Base-by-base conservation (phyloP, 805 yeast species). In the Pichia paraexigua region DNA sequence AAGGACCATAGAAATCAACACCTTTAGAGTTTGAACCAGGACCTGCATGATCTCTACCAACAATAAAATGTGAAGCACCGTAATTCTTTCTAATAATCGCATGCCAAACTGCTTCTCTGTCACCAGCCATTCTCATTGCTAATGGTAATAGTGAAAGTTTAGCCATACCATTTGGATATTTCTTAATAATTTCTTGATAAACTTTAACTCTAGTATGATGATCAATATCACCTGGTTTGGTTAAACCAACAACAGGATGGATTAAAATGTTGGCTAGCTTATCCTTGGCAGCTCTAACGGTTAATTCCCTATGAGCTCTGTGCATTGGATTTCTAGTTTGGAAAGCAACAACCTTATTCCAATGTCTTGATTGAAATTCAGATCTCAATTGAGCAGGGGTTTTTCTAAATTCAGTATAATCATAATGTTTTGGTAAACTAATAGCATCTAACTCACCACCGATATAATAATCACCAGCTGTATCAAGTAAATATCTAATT, bases 81-180 rank as follows among this genome's bases (percentile, higher is more conserved):
- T 84, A 90, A 73, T 91, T 91, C 76, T 89, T 88, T 72, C 98
- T 86, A 67, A 91, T 91, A 63, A 92, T 85, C 18, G 97, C 96
- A 67, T 91, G 98, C 97, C 97, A 92, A 44, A 91, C 87, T 22
- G 98, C 98, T 73, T 91, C 98, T 68, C 96, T 82, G 69, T 92
- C 97, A 69, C 98, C 98, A 51, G 94, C 97, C 98, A 91, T 91
- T 77, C 98, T 84, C 98, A 91, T 91, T 41, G 98, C 98, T 64
- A 91, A 76, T 13, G 98, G 98, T 61, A 91, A 76, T 57, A 91
- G 73, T 10, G 97, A 84, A 56, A 91, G 74, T 58, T 87, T 82
- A 17, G 97, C 97, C 80, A 91, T 85, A 50, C 97, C 97, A 57
- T 83, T 86, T 48, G 97, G 98, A 71, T 87, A 91, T 64, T 92